phyloP scores from a whole-genome alignment of 176 grass and related monocot genomes.

The Eragrostis nindensis region DNA sequence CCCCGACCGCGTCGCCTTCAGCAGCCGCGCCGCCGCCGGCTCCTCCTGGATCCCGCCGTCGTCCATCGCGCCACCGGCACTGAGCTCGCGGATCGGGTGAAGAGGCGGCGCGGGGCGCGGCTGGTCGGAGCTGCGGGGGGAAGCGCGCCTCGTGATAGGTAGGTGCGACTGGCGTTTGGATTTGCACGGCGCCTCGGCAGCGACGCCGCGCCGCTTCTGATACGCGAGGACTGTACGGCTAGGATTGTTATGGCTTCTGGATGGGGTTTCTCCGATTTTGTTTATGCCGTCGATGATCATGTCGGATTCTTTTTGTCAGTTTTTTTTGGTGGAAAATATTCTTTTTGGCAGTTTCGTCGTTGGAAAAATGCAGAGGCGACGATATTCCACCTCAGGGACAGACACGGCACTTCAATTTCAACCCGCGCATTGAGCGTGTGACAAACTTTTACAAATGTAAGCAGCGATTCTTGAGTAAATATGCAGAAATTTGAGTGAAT shows the following conservation, averaged over 20 bases:
- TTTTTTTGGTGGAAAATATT: too few relatives aligned
- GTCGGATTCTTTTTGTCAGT: background rate
- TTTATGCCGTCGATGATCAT: background rate
- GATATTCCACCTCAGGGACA: background rate
- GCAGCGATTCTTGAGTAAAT: too few relatives aligned
- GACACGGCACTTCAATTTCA: background rate
- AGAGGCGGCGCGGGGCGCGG: background rate
- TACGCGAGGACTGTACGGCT: background rate
- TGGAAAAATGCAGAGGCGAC: background rate
- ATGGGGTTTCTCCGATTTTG: background rate
- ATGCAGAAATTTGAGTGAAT: too few relatives aligned
- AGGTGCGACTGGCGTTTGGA: background rate
- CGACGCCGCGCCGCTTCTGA: background rate
- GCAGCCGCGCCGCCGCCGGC: conserved; percentile 14
- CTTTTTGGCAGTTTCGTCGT: too few relatives aligned
- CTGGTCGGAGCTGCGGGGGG: background rate
- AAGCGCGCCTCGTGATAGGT: background rate
- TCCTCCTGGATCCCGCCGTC: conserved; percentile 82
- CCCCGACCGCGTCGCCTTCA: conserved; percentile 41
- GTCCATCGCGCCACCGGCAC: conserved; percentile 37
- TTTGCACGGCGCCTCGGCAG: background rate
- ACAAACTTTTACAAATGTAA: too few relatives aligned
- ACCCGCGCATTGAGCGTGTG: background rate
- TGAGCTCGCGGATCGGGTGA: background rate
- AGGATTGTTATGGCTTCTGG: background rate